A percentile compares a stretch with the other conserved stretches of the same genome.
Evolutionary conservation across 1,284 basidiomycete genomes (phyloP).

Genomic region (Puccinia coronata): DNA sequence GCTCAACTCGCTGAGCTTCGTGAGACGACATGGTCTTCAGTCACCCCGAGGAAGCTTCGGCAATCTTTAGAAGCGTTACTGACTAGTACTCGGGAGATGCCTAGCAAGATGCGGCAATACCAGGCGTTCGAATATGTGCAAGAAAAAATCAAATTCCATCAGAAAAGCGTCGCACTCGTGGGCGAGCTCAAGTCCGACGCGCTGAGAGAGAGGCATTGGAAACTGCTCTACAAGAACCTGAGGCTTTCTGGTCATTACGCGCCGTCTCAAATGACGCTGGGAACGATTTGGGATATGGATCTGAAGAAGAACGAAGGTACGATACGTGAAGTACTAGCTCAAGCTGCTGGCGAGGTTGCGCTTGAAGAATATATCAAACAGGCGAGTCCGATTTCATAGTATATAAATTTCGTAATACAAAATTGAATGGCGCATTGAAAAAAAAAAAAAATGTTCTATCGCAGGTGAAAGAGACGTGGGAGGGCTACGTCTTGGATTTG

Average conservation of each 20-base stretch:
- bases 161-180: constrained; percentile 86
- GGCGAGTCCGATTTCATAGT: too few species aligned
- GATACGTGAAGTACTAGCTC: constrained; percentile 92
- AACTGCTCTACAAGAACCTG: constrained; percentile 91
- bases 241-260: constrained; percentile 60
- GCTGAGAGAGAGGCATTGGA: constrained; percentile 96
- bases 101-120: constrained; percentile 97
- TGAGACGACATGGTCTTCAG: constrained; percentile 85
- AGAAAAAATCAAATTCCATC: constrained; percentile 77
- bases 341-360: constrained; percentile 87
- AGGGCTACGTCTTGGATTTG: constrained; percentile 89
- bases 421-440: too few species aligned
- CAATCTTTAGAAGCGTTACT: constrained; percentile 88
- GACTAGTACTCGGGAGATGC: constrained; percentile 94
- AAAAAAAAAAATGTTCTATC: too few species aligned
- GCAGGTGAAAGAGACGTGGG: constrained; percentile 97
- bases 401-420: too few species aligned
- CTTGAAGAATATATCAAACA: constrained; percentile 62
- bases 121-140: constrained; percentile 98
- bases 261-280: constrained; percentile 78
- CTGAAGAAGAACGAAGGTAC: constrained; percentile 84
- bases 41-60: constrained; percentile 87
- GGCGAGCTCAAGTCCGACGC: constrained; percentile 96
- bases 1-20: constrained; percentile 84
- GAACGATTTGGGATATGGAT: constrained; percentile 95